These are phyloP conservation scores for Monosporascus sp. DNA, from an alignment of 2,329 filamentous ascomycete species.

Conservation along the genomic window DNA sequence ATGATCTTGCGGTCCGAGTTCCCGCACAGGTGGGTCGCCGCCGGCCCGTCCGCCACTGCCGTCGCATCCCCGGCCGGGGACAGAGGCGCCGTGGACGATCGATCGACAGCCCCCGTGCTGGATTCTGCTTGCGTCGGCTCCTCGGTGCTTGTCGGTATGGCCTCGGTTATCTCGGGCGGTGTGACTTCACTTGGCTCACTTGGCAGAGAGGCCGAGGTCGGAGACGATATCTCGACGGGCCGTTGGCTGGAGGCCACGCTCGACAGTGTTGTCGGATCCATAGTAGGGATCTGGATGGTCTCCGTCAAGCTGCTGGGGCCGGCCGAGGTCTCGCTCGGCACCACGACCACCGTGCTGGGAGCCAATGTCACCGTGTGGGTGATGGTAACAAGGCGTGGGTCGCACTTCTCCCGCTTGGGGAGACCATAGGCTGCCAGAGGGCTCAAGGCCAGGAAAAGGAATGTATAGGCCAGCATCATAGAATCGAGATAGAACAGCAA, in stretches of 20 bases:
- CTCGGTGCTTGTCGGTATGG: too few relatives aligned
- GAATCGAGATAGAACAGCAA: neutral
- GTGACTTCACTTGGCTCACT: too few relatives aligned
- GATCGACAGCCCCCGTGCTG: neutral
- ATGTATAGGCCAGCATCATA: neutral
- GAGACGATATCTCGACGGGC: too few relatives aligned
- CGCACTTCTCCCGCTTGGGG: neutral
- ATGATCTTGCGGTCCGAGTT: slow-evolving; percentile 2
- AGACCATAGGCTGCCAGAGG: neutral
- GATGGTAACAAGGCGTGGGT: neutral
- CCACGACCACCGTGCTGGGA: neutral
- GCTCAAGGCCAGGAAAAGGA: neutral
- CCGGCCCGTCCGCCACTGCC: neutral
- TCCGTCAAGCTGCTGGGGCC: neutral
- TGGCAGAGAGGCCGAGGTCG: too few relatives aligned
- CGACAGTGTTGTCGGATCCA: neutral
- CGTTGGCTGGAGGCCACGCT: neutral
- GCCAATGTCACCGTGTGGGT: neutral
- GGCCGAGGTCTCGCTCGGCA: neutral
- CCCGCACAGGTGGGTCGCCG: slow-evolving; percentile 3
- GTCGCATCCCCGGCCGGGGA: neutral
- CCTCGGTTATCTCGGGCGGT: too few relatives aligned
- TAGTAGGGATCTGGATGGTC: neutral
- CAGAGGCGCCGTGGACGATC: neutral
- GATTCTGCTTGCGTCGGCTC: too few relatives aligned